phyloP scores from a whole-genome alignment of 257 asterid species.

The Verbena officinalis region DNA sequence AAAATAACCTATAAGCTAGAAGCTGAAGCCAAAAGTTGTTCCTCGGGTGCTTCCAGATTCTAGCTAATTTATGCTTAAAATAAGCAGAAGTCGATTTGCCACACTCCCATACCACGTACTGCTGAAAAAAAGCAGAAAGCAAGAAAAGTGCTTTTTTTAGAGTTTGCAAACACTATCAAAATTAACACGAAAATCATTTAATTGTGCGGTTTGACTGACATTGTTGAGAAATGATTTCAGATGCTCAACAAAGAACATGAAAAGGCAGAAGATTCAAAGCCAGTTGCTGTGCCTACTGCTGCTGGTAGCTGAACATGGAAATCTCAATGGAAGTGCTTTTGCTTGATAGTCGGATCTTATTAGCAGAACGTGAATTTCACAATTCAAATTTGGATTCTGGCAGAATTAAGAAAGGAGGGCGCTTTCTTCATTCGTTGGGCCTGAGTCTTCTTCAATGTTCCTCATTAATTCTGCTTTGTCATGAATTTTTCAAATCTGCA shows the following conservation, averaged over 20 bases:
- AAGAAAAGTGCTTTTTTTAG: too few species aligned
- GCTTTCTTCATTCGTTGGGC: background rate
- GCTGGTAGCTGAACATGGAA: conserved; percentile 59
- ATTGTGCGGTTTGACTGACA: too few species aligned
- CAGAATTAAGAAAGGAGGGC: conserved; percentile 1
- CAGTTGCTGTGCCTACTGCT: conserved; percentile 64
- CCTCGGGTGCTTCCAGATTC: too few species aligned
- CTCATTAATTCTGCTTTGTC: background rate
- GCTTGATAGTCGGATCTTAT: conserved; percentile 18
- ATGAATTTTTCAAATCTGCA: conserved; percentile 16
- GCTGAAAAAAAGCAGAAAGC: too few species aligned
- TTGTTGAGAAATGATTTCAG: conserved; percentile 38
- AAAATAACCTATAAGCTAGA: too few species aligned
- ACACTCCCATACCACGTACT: too few species aligned
- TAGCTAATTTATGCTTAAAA: too few species aligned
- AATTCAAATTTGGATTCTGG: conserved; percentile 18
- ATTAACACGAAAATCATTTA: too few species aligned
- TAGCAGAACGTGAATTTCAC: conserved; percentile 14
- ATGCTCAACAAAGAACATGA: conserved; percentile 97
- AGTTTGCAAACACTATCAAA: too few species aligned
- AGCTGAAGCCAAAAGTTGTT: too few species aligned
- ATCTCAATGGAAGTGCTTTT: conserved; percentile 15
- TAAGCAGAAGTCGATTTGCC: too few species aligned
- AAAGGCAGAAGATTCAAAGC: conserved; percentile 83
- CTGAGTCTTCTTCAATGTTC: conserved; percentile 12